Conservation (phyloP, 441 rosid genomes). For the Dalechampia spathulata region DNA sequence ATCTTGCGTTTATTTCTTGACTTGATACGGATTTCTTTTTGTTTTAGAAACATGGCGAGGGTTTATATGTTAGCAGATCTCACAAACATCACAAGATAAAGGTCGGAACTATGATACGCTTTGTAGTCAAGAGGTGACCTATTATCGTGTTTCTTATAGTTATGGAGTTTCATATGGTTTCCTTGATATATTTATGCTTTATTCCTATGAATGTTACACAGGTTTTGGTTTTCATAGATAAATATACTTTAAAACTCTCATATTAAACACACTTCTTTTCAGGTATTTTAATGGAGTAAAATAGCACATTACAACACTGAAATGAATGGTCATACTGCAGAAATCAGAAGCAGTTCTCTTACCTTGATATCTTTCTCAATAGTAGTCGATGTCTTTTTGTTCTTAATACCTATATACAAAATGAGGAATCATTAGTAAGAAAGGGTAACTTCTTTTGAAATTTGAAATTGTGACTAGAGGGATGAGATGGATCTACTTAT, state of each 20-base stretch:
- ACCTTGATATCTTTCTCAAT: neutral
- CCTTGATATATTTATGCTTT: neutral
- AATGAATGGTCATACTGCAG: neutral
- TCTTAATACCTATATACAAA: neutral
- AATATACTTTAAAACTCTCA: too few relatives aligned
- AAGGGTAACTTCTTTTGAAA: neutral
- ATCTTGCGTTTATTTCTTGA: neutral
- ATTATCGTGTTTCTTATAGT: neutral
- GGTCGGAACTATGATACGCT: conserved; percentile 61
- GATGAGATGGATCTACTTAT: neutral
- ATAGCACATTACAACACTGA: too few relatives aligned
- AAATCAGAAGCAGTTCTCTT: neutral
- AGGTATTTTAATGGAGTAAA: neutral
- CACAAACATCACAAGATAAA: conserved; percentile 54
- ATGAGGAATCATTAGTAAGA: too few relatives aligned
- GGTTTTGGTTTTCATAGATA: neutral
- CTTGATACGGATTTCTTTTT: neutral
- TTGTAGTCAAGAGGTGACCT: conserved; percentile 70
- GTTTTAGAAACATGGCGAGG: conserved; percentile 48
- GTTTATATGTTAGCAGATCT: conserved; percentile 43
- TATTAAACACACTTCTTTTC: neutral
- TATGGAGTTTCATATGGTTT: neutral
- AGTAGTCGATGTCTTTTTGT: neutral
- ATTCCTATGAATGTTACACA: too few relatives aligned
- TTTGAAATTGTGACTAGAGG: neutral